These are phyloP conservation scores for Euphorbia celastroides DNA, from an alignment of 441 rosid species.

Conservation along the genomic window DNA sequence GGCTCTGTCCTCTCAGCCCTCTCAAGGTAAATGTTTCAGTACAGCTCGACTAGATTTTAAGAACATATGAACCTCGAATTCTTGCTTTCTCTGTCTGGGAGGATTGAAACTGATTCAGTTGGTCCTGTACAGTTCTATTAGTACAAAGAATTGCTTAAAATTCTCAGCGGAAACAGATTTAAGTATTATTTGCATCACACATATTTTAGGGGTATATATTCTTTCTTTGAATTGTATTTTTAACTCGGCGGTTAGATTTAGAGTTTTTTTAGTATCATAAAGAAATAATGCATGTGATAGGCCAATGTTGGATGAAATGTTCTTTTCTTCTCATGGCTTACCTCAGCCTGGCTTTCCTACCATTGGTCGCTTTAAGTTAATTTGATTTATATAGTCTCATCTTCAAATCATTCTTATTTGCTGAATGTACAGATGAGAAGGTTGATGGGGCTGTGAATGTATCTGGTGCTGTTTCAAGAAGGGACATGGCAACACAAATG, in stretches of 20 bases:
- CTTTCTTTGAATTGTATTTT: background rate
- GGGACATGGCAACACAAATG: slow-evolving; percentile 97
- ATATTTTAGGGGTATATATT: background rate
- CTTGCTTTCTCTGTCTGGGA: slow-evolving; percentile 4
- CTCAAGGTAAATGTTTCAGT: slow-evolving; percentile 44
- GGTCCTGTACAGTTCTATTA: background rate
- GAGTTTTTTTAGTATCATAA: background rate
- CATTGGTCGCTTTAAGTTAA: background rate
- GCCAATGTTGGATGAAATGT: background rate
- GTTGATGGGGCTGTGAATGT: slow-evolving; percentile 49
- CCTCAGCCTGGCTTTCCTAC: background rate
- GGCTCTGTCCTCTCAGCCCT: slow-evolving; percentile 31
- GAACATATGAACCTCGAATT: background rate
- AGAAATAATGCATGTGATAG: background rate
- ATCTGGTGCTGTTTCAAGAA: slow-evolving; percentile 61
- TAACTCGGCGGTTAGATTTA: background rate
- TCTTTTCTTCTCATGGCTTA: background rate
- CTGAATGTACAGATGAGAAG: slow-evolving; percentile 43
- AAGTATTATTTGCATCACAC: background rate
- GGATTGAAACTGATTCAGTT: slow-evolving; percentile 3
- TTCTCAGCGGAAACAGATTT: background rate
- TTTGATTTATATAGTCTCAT: background rate
- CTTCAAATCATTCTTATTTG: slow-evolving; percentile 1
- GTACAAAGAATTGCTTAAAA: background rate
- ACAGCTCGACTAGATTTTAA: background rate